A percentile compares a stretch with the other conserved stretches of the same genome.
Evolutionary conservation across 2,329 filamentous ascomycete species (phyloP).

Genomic region (Tolypocladium ophioglossoides): DNA sequence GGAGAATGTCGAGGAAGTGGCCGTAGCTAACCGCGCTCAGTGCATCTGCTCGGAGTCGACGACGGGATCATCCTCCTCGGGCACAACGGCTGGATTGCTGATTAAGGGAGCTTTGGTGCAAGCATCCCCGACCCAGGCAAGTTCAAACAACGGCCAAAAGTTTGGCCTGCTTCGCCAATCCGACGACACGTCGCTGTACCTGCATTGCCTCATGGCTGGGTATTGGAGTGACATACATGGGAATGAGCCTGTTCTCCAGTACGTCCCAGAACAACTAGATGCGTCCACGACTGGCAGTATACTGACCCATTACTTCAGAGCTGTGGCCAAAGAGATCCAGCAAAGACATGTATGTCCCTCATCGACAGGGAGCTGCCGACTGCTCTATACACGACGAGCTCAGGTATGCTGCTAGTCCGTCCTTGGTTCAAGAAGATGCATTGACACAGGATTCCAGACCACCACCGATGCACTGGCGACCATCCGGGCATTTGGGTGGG

Average conservation of each 20-base stretch:
- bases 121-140: not conserved
- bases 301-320: not conserved
- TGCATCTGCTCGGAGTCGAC: not conserved
- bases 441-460: not conserved
- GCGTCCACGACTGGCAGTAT: not conserved
- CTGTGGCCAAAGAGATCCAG: conserved; percentile 1
- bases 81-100: not conserved
- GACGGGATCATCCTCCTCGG: not conserved
- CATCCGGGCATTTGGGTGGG: conserved; percentile 39
- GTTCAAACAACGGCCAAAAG: not conserved
- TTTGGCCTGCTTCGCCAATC: not conserved
- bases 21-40: not conserved
- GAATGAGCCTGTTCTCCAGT: not conserved
- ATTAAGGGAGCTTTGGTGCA: not conserved
- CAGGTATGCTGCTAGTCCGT: not conserved
- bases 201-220: not conserved
- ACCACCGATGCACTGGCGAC: conserved; percentile 35
- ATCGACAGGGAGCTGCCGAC: too few species aligned
- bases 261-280: not conserved
- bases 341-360: too few species aligned
- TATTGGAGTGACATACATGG: not conserved
- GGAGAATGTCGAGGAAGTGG: too few species aligned
- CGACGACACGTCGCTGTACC: not conserved
- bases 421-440: too few species aligned
- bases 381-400: too few species aligned